Conservation (phyloP, 2,329 filamentous ascomycete genomes). For the Chaetomiaceae sp. region DNA sequence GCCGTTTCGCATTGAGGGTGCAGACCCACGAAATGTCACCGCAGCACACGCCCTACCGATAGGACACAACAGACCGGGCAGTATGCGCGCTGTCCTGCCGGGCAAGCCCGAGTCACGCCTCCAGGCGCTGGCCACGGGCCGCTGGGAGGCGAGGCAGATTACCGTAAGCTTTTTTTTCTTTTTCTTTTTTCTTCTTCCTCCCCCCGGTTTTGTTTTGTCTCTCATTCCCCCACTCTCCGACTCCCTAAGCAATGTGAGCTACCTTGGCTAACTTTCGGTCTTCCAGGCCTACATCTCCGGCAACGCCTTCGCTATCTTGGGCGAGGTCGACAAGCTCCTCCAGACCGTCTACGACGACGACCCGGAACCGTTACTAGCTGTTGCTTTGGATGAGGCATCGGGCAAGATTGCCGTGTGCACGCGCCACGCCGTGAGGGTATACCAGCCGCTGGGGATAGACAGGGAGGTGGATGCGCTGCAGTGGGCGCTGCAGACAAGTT, state of each 20-base stretch:
- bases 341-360: conserved; percentile 91
- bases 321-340: conserved; percentile 57
- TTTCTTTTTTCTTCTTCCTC: neutral
- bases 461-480: conserved; percentile 61
- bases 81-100: conserved; percentile 46
- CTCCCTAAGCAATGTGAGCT: too few species aligned
- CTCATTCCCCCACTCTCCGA: neutral
- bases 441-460: conserved; percentile 64
- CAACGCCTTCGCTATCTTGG: conserved; percentile 78
- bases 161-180: conserved; percentile 27
- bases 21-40: conserved; percentile 16
- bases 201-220: too few species aligned
- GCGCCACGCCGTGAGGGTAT: conserved; percentile 64
- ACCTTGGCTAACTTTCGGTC: neutral
- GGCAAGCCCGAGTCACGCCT: conserved; percentile 45
- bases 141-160: conserved; percentile 39
- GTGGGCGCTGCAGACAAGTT: conserved; percentile 62
- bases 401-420: conserved; percentile 82
- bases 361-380: conserved; percentile 61
- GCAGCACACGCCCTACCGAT: conserved; percentile 18
- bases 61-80: conserved; percentile 17
- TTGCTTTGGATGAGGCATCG: conserved; percentile 74
- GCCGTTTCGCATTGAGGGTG: neutral
- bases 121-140: conserved; percentile 45
- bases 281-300: conserved; percentile 81